A percentile compares a stretch with the other conserved stretches of the same genome.
These are phyloP conservation scores for Saccharum officinarum DNA, from an alignment of 176 grass and related monocot genomes.

Conservation along the genomic window DNA sequence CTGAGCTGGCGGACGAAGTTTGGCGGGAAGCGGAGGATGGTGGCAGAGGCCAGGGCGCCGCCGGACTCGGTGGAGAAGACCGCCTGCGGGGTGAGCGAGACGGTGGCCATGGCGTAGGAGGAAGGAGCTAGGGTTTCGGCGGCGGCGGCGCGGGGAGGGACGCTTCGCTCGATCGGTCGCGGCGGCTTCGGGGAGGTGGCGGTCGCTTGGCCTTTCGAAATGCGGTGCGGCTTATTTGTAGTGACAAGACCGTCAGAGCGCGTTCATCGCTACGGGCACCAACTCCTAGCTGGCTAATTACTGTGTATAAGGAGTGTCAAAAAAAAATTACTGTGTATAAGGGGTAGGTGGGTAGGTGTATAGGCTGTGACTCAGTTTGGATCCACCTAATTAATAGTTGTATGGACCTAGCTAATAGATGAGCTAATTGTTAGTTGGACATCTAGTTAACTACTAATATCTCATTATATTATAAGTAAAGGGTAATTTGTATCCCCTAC, in stretches of 20 bases:
- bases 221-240: conserved; percentile 49
- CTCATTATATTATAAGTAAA: too few species aligned
- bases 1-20: conserved; percentile 99
- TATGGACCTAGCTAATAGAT: too few species aligned
- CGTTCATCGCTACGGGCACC: conserved; percentile 3
- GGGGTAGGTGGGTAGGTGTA: too few species aligned
- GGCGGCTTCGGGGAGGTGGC: conserved; percentile 37
- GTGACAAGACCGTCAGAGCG: neutral
- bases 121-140: conserved; percentile 44
- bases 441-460: too few species aligned
- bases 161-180: conserved; percentile 25
- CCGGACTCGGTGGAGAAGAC: conserved; percentile 43
- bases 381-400: too few species aligned
- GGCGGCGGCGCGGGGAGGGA: conserved; percentile 16
- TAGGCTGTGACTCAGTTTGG: too few species aligned
- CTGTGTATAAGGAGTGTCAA: too few species aligned
- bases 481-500: too few species aligned
- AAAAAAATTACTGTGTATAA: too few species aligned
- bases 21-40: conserved; percentile 83
- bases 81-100: conserved; percentile 47
- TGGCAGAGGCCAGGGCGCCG: conserved; percentile 39
- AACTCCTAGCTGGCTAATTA: too few species aligned
- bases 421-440: too few species aligned
- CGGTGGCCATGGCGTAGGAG: conserved; percentile 46
- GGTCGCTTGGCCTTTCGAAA: conserved; percentile 45